These are phyloP conservation scores for Ambrosia trifida DNA, from an alignment of 129 eudicot genomes.

Conservation along the genomic window DNA sequence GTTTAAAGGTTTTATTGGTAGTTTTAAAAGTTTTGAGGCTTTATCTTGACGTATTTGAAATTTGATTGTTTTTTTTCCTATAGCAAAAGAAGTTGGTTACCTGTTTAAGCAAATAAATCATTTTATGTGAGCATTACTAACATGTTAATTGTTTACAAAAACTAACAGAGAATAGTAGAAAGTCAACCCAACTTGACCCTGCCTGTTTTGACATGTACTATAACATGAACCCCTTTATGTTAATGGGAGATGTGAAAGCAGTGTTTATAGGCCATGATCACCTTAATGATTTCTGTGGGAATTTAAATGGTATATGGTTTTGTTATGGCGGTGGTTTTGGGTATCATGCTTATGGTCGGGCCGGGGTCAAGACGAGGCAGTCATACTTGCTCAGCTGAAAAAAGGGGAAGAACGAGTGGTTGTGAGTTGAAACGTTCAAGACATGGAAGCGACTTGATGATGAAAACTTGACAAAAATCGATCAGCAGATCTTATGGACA, in stretches of 20 bases:
- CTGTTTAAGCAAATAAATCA: not conserved
- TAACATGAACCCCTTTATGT: conserved; percentile 5
- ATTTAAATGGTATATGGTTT: conserved; percentile 77
- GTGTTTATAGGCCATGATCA: conserved; percentile 95
- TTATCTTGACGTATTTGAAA: not conserved
- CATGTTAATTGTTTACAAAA: not conserved
- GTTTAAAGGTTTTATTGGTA: not conserved
- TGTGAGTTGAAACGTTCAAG: conserved; percentile 64
- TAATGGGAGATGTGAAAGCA: conserved; percentile 86
- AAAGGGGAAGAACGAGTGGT: conserved; percentile 66
- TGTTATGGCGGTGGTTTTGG: conserved; percentile 98
- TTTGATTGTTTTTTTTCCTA: not conserved
- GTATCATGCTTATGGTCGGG: conserved; percentile 87
- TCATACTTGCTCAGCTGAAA: conserved; percentile 60
- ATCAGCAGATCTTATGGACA: conserved; percentile 81
- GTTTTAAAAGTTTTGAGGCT: too few species aligned
- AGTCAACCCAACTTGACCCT: not conserved
- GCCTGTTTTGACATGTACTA: not conserved
- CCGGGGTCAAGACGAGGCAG: conserved; percentile 78
- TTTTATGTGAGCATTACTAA: conserved; percentile 1
- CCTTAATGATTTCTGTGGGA: conserved; percentile 87
- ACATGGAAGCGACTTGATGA: conserved; percentile 92
- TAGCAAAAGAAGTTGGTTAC: conserved; percentile 8
- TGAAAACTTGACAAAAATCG: conserved; percentile 63
- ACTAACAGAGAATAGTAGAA: not conserved